phyloP scores from a whole-genome alignment of 495 filamentous ascomycete species.

The Glarea lozoyensis region DNA sequence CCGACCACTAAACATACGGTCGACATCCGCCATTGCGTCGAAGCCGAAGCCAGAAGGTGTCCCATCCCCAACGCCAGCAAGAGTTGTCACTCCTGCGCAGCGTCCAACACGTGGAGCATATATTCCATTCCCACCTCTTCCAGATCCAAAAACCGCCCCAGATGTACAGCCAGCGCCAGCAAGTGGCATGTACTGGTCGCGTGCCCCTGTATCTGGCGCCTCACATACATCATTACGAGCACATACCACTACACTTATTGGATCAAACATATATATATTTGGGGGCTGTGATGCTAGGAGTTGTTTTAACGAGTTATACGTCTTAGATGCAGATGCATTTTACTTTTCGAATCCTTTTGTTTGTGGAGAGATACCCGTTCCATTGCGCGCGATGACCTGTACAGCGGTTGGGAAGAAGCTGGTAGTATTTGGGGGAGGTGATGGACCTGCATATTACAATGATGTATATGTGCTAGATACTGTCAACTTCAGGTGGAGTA shows the following conservation, averaged over 20 bases:
- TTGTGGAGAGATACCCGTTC: conserved; percentile 50
- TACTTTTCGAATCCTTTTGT: conserved; percentile 52
- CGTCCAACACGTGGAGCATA: conserved; percentile 25
- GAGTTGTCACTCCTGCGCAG: conserved; percentile 12
- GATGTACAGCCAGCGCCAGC: conserved; percentile 52
- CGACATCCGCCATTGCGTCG: conserved; percentile 42
- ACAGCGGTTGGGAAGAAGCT: conserved; percentile 59
- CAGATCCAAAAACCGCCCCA: conserved; percentile 44
- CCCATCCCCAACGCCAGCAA: conserved; percentile 11
- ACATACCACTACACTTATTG: conserved; percentile 53
- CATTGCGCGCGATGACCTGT: conserved; percentile 56
- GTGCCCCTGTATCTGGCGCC: conserved; percentile 45
- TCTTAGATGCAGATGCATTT: conserved; percentile 56
- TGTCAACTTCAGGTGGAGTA: conserved; percentile 50
- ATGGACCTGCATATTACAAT: conserved; percentile 59
- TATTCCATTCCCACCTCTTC: conserved; percentile 43
- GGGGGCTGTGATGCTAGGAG: conserved; percentile 55
- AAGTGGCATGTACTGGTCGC: conserved; percentile 62
- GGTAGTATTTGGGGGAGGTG: conserved; percentile 56
- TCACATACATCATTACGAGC: conserved; percentile 49
- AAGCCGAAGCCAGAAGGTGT: conserved; percentile 21
- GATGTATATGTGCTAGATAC: conserved; percentile 62
- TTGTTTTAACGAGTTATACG: conserved; percentile 58
- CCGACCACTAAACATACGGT: conserved; percentile 28
- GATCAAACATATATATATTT: conserved; percentile 54